Percentiles rank a stretch among this genome's conserved stretches.
These are phyloP conservation scores for Bruguiera hainesii DNA, from an alignment of 441 rosid species.

Conservation along the genomic window DNA sequence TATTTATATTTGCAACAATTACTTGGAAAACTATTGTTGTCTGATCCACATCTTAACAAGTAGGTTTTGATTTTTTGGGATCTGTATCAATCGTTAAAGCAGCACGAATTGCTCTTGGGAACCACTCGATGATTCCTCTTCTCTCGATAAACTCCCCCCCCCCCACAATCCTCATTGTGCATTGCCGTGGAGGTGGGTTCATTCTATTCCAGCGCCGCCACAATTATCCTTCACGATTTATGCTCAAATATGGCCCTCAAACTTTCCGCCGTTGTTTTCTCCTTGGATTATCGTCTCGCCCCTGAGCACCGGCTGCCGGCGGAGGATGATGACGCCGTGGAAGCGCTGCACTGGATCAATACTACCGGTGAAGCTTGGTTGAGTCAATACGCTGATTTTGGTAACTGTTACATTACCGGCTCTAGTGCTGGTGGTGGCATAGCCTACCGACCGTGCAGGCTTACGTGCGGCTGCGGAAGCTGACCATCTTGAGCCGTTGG, in stretches of 20 bases:
- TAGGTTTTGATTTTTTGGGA: no score
- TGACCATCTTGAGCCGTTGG: slow-evolving; percentile 25
- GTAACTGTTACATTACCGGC: slow-evolving; percentile 36
- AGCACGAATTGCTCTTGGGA: no score
- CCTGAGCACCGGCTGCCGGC: slow-evolving; percentile 51
- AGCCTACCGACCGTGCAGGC: slow-evolving; percentile 31
- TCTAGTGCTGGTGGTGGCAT: slow-evolving; percentile 41
- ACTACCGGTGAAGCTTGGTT: slow-evolving; percentile 31
- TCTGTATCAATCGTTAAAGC: no score
- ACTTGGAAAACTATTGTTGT: no score
- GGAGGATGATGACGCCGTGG: slow-evolving; percentile 40
- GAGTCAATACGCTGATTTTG: slow-evolving; percentile 25
- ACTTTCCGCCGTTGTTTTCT: slow-evolving; percentile 28
- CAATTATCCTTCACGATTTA: slow-evolving; percentile 13
- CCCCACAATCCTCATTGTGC: slow-evolving; percentile 21
- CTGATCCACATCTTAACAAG: no score
- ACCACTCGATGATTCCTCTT: no score
- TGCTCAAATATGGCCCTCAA: slow-evolving; percentile 27
- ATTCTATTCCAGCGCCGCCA: slow-evolving; percentile 24
- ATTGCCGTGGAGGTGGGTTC: slow-evolving; percentile 51
- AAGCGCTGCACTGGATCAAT: slow-evolving; percentile 31
- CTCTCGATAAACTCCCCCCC: no score
- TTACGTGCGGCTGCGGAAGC: slow-evolving; percentile 10
- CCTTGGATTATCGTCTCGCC: slow-evolving; percentile 37
- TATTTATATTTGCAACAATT: no score